phyloP scores from a whole-genome alignment of 2,329 filamentous ascomycete genomes.

The Alternaria novae-zelandiae region DNA sequence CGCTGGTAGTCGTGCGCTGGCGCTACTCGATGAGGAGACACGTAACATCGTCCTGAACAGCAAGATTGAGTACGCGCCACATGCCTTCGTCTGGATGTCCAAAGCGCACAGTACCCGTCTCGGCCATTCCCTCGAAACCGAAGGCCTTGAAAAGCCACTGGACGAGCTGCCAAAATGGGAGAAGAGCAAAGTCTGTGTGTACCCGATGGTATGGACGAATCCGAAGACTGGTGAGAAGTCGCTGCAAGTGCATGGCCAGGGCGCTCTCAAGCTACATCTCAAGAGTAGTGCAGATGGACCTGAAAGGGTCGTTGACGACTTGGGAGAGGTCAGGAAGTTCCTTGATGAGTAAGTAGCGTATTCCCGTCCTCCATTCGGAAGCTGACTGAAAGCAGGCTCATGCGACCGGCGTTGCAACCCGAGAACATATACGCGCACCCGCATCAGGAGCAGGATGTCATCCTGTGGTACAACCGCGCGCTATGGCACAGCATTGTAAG shows the following conservation, averaged over 20 bases:
- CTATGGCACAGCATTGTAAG: slow-evolving; percentile 22
- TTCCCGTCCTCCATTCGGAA: accelerated
- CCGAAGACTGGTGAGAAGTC: slow-evolving; percentile 15
- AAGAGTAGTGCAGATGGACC: background rate
- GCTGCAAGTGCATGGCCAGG: slow-evolving; percentile 15
- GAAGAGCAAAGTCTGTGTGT: slow-evolving; percentile 10
- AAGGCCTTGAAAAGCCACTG: slow-evolving; percentile 9
- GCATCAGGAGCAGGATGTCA: slow-evolving; percentile 20
- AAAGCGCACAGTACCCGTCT: slow-evolving; percentile 10
- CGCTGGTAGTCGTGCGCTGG: background rate
- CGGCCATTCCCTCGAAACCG: slow-evolving; percentile 13
- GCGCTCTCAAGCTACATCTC: background rate
- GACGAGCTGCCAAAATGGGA: slow-evolving; percentile 14
- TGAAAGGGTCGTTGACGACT: background rate
- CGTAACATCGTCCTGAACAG: background rate
- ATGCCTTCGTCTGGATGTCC: slow-evolving; percentile 48
- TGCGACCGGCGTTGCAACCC: slow-evolving; percentile 9
- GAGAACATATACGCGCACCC: slow-evolving; percentile 21
- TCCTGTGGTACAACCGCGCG: slow-evolving; percentile 20
- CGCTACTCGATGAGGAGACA: background rate
- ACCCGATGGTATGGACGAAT: slow-evolving; percentile 19
- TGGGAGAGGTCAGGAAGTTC: background rate
- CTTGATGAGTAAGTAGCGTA: background rate
- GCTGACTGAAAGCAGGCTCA: background rate
- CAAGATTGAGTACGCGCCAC: slow-evolving; percentile 56